Conservation (phyloP, 139 green algal genomes). For the Spirogloea muscicola region DNA sequence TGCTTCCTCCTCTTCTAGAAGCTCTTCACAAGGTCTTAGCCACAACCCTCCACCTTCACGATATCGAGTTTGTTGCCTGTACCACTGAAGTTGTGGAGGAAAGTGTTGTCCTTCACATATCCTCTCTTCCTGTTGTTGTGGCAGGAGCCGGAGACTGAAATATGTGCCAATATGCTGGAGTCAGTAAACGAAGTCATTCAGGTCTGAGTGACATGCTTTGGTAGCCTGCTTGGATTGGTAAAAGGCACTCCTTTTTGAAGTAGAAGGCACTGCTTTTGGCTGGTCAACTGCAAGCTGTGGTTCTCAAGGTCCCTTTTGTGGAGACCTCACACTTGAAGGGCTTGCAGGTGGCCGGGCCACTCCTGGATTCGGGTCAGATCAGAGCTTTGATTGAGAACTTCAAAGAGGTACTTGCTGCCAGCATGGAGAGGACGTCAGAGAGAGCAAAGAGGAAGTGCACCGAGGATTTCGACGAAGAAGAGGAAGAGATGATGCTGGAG, state of each 20-base stretch:
- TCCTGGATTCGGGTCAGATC: conserved; percentile 36
- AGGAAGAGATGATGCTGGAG: conserved; percentile 81
- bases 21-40: conserved; percentile 61
- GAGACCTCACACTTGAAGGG: too few relatives aligned
- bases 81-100: too few relatives aligned
- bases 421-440: conserved; percentile 53
- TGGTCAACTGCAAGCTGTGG: too few relatives aligned
- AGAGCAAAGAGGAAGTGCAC: conserved; percentile 49
- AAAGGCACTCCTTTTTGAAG: too few relatives aligned
- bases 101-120: too few relatives aligned
- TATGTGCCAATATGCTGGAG: conserved; percentile 45
- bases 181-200: conserved; percentile 40
- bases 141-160: conserved; percentile 54
- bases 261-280: too few relatives aligned
- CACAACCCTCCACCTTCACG: too few relatives aligned
- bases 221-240: too few relatives aligned
- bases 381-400: conserved; percentile 59
- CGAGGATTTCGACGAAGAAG: conserved; percentile 95
- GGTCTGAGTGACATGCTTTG: too few relatives aligned
- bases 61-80: too few relatives aligned
- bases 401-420: conserved; percentile 63
- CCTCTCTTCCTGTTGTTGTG: too few relatives aligned
- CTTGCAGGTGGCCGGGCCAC: conserved; percentile 22
- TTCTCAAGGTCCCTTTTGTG: too few relatives aligned
- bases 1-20: conserved; percentile 68